Evolutionary conservation across 768 basidiomycete species (phyloP), one percentile per base, ranked within the genome.

Genomic region (Xerocomus potaroensis): DNA sequence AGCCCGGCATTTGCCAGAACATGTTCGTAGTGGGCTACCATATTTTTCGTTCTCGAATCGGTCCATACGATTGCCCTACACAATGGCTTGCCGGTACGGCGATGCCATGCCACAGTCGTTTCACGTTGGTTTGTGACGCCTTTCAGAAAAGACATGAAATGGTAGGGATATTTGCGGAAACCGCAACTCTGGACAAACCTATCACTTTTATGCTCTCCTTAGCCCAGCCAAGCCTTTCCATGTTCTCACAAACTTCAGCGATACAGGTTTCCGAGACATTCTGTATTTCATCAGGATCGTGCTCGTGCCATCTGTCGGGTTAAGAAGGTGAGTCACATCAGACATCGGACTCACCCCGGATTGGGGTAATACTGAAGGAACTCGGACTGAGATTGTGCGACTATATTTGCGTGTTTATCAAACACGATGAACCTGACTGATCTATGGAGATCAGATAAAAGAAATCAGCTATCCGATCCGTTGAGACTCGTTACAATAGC

Each of bases 111-210:
- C 24, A 98, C 83, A 3, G 93, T 82, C 1, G 96, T 98, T 67
- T 98, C 96, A 45, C 96, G 84, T 69, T 98, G 95, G 63, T 97
- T 99, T 33, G 95, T 97, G 69, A 98, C 90, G 21, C 94, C 87
- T 85, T 49, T 39, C 40, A 19, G 14, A 47, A 50, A 37, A 21
- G 34, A 21, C 23, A 8, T 43, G 33, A 48, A 38, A 54, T 48
- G 45, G 35, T 10, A 14, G 3, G 21, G 44, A 33, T 8, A 21
- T 18, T 24, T 15, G 7, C 23, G 16, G 18, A 42, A 23, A 31
- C 29, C 46, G 29, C 19, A n/a, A n/a, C 14, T 4, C 8, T 14
- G 35, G 15, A 69, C 83, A 53, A 59, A 92, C 93, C 95, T 54
- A 99, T 90, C 52, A 88, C 87, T 71, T 92, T 94, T 65, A 99